phyloP scores from a whole-genome alignment of 179 eudicot genomes.

The Beta macrorhiza region DNA sequence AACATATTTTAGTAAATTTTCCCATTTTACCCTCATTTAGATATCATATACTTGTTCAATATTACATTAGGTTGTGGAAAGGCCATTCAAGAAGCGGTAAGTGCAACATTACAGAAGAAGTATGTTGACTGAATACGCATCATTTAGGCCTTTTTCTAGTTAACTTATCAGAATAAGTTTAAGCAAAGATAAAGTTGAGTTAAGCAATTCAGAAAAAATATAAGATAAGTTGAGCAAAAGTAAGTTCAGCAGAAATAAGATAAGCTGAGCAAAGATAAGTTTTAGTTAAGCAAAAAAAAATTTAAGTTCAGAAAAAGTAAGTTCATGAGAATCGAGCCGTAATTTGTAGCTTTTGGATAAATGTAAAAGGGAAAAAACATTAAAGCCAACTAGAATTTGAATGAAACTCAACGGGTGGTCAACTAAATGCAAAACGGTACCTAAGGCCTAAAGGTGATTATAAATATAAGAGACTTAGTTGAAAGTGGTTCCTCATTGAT shows the following conservation, averaged over 20 bases:
- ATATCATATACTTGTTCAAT: background rate
- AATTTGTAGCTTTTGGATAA: too few relatives aligned
- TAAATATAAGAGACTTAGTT: background rate
- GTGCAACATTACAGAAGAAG: background rate
- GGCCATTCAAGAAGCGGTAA: background rate
- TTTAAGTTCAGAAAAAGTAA: too few relatives aligned
- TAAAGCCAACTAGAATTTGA: background rate
- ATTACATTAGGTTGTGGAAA: background rate
- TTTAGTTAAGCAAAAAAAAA: too few relatives aligned
- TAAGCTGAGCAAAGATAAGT: too few relatives aligned
- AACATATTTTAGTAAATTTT: background rate
- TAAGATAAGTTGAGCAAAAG: too few relatives aligned
- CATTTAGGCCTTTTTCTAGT: too few relatives aligned
- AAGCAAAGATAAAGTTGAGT: too few relatives aligned
- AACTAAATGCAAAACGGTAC: background rate
- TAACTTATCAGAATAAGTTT: too few relatives aligned
- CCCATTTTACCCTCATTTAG: background rate
- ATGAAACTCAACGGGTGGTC: background rate
- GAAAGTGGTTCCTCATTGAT: background rate
- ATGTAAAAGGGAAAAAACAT: too few relatives aligned
- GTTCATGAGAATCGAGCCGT: too few relatives aligned
- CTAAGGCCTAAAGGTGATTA: background rate
- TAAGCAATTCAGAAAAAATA: too few relatives aligned
- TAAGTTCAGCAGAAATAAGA: too few relatives aligned
- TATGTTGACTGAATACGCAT: background rate